Percentiles rank a stretch among this genome's conserved stretches.
Evolutionary conservation across 2,329 filamentous ascomycete genomes (phyloP).

Genomic region (Thielaviopsis punctulata): DNA sequence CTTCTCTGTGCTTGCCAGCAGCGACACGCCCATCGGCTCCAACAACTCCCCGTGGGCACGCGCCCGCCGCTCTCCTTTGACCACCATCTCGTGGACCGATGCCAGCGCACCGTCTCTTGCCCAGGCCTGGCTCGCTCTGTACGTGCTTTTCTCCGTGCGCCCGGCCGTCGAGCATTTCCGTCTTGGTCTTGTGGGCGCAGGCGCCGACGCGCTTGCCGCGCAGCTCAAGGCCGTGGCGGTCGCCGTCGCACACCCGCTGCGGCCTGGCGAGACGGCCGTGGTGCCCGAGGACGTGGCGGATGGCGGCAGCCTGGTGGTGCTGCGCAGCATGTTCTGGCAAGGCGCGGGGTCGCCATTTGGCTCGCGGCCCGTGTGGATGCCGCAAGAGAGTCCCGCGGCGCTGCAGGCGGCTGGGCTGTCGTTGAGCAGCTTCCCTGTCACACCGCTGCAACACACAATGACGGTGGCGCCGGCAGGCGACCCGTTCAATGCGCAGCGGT

Average conservation of each 20-base stretch:
- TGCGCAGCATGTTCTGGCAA: constrained; percentile 49
- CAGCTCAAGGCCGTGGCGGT: constrained; percentile 31
- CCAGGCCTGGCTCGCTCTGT: constrained; percentile 36
- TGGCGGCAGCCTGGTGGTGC: constrained; percentile 22
- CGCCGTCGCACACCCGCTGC: constrained; percentile 30
- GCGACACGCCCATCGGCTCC: constrained; percentile 29
- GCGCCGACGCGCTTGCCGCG: constrained; percentile 19
- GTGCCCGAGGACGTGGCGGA: constrained; percentile 12
- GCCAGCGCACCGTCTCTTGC: constrained; percentile 26
- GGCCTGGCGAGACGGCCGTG: constrained; percentile 18
- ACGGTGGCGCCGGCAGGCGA: constrained; percentile 24
- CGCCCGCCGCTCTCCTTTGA: constrained; percentile 34
- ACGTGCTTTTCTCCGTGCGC: constrained; percentile 33
- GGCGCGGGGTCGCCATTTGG: constrained; percentile 52
- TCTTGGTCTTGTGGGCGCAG: constrained; percentile 25
- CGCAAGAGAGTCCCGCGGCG: constrained; percentile 25
- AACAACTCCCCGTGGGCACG: constrained; percentile 40
- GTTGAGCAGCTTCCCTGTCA: constrained; percentile 29
- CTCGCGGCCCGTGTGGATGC: constrained; percentile 43
- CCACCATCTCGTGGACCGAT: constrained; percentile 27
- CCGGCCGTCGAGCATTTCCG: constrained; percentile 32
- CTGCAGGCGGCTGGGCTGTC: constrained; percentile 20
- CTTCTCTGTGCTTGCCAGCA: constrained; percentile 30
- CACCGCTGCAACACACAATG: constrained; percentile 30
- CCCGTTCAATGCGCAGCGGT: constrained; percentile 23